A percentile compares a stretch with the other conserved stretches of the same genome.
Conservation (phyloP, 1,139 yeast species). For the Kodamaea derodonti region DNA sequence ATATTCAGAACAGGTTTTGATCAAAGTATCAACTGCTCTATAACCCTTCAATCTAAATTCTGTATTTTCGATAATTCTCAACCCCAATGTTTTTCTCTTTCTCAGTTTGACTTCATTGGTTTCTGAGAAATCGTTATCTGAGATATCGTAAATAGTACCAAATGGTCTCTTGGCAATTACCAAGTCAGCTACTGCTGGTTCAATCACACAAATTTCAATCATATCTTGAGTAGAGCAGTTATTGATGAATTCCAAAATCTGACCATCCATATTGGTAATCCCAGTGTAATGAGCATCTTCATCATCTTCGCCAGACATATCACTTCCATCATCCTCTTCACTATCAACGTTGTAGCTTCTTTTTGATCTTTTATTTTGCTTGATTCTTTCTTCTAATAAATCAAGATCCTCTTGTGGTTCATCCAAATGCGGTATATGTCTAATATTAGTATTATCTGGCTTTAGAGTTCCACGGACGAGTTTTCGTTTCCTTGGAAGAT, state of each 20-base stretch:
- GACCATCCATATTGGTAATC: constrained; percentile 53
- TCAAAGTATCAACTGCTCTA: constrained; percentile 87
- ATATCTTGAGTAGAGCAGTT: constrained; percentile 72
- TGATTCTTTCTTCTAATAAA: constrained; percentile 35
- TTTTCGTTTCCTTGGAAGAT: constrained; percentile 27
- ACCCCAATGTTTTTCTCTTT: constrained; percentile 61
- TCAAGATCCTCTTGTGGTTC: constrained; percentile 34
- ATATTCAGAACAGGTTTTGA: constrained; percentile 75
- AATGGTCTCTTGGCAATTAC: constrained; percentile 70
- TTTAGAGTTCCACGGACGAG: constrained; percentile 29
- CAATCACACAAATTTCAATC: constrained; percentile 72
- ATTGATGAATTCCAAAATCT: constrained; percentile 74
- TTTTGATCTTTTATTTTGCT: constrained; percentile 22
- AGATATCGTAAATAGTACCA: constrained; percentile 50
- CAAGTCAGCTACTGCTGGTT: constrained; percentile 61
- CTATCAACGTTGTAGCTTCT: constrained; percentile 29
- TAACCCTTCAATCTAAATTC: constrained; percentile 76
- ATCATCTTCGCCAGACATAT: constrained; percentile 35
- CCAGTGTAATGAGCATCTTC: constrained; percentile 34
- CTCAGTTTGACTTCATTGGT: constrained; percentile 19
- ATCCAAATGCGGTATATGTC: constrained; percentile 2
- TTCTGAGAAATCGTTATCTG: constrained; percentile 36
- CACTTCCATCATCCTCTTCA: constrained; percentile 40
- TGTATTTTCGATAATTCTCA: constrained; percentile 69
- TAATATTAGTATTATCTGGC: neutral